Base-by-base conservation (phyloP, 139 green algal species). In the Micromonas pusilla region DNA sequence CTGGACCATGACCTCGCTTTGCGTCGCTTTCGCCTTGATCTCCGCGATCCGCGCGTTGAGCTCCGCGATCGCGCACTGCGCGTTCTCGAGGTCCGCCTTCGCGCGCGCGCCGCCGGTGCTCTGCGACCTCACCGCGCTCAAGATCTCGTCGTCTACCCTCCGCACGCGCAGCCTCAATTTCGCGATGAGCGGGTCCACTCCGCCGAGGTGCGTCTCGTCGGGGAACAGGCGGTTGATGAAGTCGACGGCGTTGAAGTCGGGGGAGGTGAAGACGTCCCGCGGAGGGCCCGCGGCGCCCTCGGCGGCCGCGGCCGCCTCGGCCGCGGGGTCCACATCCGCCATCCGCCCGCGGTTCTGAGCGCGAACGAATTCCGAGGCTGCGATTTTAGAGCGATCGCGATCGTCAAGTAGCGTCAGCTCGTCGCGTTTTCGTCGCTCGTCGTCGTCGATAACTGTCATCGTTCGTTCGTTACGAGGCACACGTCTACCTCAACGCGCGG, bases 1-100 rank as follows among this genome's bases (percentile, higher is more conserved):
- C 80, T 97, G 91, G 38, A 98, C 94, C 89, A 98, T 94, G 21
- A 84, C 83, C 84, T 99, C 92, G 72, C 87, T 97, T 81, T 93
- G 86, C 78, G 93, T 91, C 6, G 91, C 89, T 81, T 97, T 96
- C 31, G 70, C 83, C 80, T 94, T 90, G 73, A 98, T 98, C 54
- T 96, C 93, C 2, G 78, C 66, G 16, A 98, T 89, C 30, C 88
- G 90, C 0, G 57, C 38, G 60, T 90, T 91, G 39, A 98, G 88
- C 73, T 96, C 90, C 53, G 87, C 79, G 19, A 89, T 87, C 16
- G 79, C 85, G 0, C 31, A 4, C 63, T 77, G 79, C 23, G 80
- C 83, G 6, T 83, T 34, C 28, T 53, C 68, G 20, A 89, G 71
- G 19, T 86, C 81, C 0, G 74, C 77, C 64, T 83, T 87, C 0